Conservation (phyloP, 2,329 filamentous ascomycete genomes). For the Colletotrichum lentis region DNA sequence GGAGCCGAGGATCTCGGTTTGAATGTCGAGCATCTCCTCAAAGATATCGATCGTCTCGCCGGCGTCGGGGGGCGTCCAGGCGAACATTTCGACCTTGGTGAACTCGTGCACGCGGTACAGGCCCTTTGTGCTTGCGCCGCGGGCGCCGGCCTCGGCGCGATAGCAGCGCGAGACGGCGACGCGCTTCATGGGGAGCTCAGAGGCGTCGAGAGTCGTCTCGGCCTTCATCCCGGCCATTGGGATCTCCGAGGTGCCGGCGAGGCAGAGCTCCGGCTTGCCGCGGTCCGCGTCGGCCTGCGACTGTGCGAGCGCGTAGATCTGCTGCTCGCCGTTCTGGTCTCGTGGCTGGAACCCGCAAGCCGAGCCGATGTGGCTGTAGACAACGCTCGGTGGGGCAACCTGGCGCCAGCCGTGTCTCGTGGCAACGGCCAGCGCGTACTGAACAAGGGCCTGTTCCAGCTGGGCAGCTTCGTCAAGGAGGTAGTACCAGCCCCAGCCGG, state of each 20-base stretch:
- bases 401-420: slow-evolving; percentile 78
- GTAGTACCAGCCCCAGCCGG: slow-evolving; percentile 98
- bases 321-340: slow-evolving; percentile 88
- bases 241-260: slow-evolving; percentile 93
- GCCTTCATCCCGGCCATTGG: slow-evolving; percentile 92
- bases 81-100: slow-evolving; percentile 97
- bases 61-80: slow-evolving; percentile 75
- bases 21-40: slow-evolving; percentile 85
- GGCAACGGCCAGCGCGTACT: slow-evolving; percentile 81
- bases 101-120: slow-evolving; percentile 98
- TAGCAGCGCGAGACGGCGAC: slow-evolving; percentile 93
- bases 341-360: slow-evolving; percentile 95
- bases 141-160: slow-evolving; percentile 89
- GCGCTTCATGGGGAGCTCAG: slow-evolving; percentile 76
- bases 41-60: slow-evolving; percentile 68
- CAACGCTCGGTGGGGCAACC: slow-evolving; percentile 85
- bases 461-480: slow-evolving; percentile 89
- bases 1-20: slow-evolving; percentile 80
- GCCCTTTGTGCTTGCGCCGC: slow-evolving; percentile 90
- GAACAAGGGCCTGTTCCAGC: slow-evolving; percentile 91
- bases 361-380: slow-evolving; percentile 88
- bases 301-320: slow-evolving; percentile 84
- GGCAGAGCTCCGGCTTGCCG: slow-evolving; percentile 73
- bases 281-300: slow-evolving; percentile 66
- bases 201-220: slow-evolving; percentile 69